These are phyloP conservation scores for Spinellus fusiger DNA, from an alignment of 192 early-diverging fungal species.

Conservation along the genomic window DNA sequence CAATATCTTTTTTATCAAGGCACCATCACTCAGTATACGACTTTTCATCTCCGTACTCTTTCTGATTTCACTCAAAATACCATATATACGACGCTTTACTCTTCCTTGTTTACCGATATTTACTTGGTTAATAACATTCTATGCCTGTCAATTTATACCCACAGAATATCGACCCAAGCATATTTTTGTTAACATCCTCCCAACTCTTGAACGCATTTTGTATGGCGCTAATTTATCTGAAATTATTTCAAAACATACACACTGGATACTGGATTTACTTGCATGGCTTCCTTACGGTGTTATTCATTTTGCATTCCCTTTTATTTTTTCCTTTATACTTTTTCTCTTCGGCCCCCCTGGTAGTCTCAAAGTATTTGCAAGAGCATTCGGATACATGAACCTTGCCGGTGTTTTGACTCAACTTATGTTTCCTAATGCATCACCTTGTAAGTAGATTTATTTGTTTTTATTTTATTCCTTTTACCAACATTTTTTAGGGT, in stretches of 20 bases:
- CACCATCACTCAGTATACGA: slow-evolving; percentile 24
- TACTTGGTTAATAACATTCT: slow-evolving; percentile 51
- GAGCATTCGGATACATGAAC: slow-evolving; percentile 64
- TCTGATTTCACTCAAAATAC: slow-evolving; percentile 9
- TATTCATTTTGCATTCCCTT: slow-evolving; percentile 63
- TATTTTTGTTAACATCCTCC: slow-evolving; percentile 60
- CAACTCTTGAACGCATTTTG: slow-evolving; percentile 60
- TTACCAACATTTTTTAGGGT: slow-evolving; percentile 42
- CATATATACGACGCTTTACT: slow-evolving; percentile 43
- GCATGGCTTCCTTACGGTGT: slow-evolving; percentile 73
- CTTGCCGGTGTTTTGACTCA: slow-evolving; percentile 65
- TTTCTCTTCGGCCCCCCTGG: slow-evolving; percentile 47
- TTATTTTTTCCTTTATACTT: slow-evolving; percentile 43
- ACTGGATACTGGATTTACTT: slow-evolving; percentile 50
- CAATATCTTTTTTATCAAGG: slow-evolving; percentile 35
- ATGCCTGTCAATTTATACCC: slow-evolving; percentile 49
- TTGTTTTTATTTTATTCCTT: background rate
- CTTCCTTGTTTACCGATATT: slow-evolving; percentile 48
- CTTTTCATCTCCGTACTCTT: background rate
- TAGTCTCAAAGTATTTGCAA: slow-evolving; percentile 44
- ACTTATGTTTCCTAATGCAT: slow-evolving; percentile 56
- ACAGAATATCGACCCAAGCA: slow-evolving; percentile 41
- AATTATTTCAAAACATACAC: slow-evolving; percentile 47
- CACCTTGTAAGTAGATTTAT: slow-evolving; percentile 49
- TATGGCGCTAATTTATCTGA: slow-evolving; percentile 61